These are phyloP conservation scores for Colletotrichum ledebouriae DNA, from an alignment of 2,329 filamentous ascomycete species.

Conservation along the genomic window DNA sequence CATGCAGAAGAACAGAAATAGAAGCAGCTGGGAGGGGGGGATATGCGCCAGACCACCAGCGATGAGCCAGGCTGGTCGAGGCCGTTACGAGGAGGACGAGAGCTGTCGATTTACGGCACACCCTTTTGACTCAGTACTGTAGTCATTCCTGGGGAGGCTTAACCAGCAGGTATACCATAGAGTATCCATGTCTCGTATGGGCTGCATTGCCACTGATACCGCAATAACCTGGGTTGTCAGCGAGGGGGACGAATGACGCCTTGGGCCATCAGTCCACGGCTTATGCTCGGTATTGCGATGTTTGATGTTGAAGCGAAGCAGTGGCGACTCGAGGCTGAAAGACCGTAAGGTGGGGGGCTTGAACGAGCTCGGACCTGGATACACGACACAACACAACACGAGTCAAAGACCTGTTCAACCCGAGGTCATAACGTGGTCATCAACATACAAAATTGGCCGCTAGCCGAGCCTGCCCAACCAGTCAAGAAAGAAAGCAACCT, in stretches of 20 bases:
- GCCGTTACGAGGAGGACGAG: slow-evolving; percentile 16
- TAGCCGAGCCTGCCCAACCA: background rate
- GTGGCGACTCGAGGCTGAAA: background rate
- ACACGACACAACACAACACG: slow-evolving; percentile 9
- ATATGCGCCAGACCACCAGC: slow-evolving; percentile 2
- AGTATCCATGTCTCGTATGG: too few species aligned
- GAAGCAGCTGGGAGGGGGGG: slow-evolving; percentile 7
- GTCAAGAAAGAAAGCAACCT: background rate
- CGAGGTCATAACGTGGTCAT: slow-evolving; percentile 9
- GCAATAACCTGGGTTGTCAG: too few species aligned
- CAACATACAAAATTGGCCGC: background rate
- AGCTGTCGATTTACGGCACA: background rate
- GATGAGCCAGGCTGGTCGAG: background rate
- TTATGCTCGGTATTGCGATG: background rate
- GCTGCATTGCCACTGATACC: too few species aligned
- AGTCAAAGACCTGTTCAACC: background rate
- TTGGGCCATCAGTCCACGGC: too few species aligned
- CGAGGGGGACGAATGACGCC: too few species aligned
- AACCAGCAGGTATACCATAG: too few species aligned
- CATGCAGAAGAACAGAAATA: slow-evolving; percentile 22
- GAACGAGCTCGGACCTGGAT: background rate
- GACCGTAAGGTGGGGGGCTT: too few species aligned
- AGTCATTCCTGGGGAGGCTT: too few species aligned
- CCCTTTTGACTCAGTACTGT: too few species aligned
- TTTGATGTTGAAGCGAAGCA: background rate